Percentiles rank a stretch among this genome's conserved stretches.
These are phyloP conservation scores for Hypomontagnella submonticulosa DNA, from an alignment of 495 filamentous ascomycete genomes.

Conservation along the genomic window DNA sequence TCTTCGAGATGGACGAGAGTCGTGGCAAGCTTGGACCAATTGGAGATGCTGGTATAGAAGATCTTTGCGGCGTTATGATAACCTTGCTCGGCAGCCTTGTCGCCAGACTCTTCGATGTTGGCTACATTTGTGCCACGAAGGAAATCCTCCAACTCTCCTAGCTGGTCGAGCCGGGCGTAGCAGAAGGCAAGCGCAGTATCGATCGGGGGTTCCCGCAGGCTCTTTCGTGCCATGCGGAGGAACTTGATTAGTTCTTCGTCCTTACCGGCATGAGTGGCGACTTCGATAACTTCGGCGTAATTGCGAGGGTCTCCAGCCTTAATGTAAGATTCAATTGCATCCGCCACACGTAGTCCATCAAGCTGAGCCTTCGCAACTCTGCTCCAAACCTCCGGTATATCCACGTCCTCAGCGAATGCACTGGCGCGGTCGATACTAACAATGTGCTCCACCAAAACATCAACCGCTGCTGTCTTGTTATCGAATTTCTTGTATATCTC, in stretches of 20 bases:
- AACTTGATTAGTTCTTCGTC: slow-evolving; percentile 98
- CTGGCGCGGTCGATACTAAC: slow-evolving; percentile 99
- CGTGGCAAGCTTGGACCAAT: slow-evolving; percentile 99
- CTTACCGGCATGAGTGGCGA: slow-evolving; percentile 94
- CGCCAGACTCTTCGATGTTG: slow-evolving; percentile 93
- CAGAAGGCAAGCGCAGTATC: slow-evolving; percentile 95
- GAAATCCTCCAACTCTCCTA: slow-evolving; percentile 96
- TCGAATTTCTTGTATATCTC: slow-evolving; percentile 98
- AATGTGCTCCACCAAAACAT: slow-evolving; percentile 95
- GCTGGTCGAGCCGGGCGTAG: slow-evolving; percentile 89
- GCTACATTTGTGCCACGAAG: slow-evolving; percentile 93
- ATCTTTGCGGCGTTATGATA: slow-evolving; percentile 98
- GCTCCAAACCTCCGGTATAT: slow-evolving; percentile 98
- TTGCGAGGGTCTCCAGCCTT: slow-evolving; percentile 93
- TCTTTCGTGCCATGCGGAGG: slow-evolving; percentile 96
- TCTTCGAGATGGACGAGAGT: slow-evolving; percentile 96
- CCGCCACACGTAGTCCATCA: slow-evolving; percentile 91
- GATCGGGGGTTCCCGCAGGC: slow-evolving; percentile 90
- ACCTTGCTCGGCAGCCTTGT: slow-evolving; percentile 96
- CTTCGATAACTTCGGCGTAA: slow-evolving; percentile 95
- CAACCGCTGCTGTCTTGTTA: slow-evolving; percentile 85
- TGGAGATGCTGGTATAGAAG: slow-evolving; percentile 97
- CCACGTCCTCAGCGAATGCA: slow-evolving; percentile 95
- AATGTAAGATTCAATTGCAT: slow-evolving; percentile 97
- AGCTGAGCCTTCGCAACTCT: slow-evolving; percentile 98